Evolutionary conservation across 164 flowering plant species (phyloP).

Genomic region (Vitis cinerea): DNA sequence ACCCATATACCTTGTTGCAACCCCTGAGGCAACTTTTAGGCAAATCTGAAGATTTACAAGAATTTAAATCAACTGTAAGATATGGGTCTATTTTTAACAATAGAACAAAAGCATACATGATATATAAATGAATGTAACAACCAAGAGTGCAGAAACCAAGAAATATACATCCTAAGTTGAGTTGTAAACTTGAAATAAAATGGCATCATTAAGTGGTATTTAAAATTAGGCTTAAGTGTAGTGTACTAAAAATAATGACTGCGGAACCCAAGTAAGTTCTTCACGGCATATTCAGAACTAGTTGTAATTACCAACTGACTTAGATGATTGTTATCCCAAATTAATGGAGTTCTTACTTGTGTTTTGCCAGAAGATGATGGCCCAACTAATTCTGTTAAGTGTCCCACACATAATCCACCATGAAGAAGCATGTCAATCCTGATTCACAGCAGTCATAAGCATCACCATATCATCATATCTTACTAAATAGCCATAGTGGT

Average conservation of each 20-base stretch:
- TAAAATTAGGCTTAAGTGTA: background rate
- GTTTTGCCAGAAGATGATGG: constrained; percentile 89
- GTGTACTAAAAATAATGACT: background rate
- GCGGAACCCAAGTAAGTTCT: background rate
- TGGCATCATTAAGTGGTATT: background rate
- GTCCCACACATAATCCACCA: constrained; percentile 67
- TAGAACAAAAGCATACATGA: background rate
- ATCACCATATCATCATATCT: background rate
- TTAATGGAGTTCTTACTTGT: constrained; percentile 45
- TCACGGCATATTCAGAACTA: background rate
- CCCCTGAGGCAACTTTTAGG: constrained; percentile 58
- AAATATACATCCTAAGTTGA: background rate
- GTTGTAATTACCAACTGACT: background rate
- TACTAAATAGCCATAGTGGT: background rate
- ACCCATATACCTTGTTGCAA: constrained; percentile 46
- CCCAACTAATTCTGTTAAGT: constrained; percentile 79
- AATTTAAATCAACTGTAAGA: background rate
- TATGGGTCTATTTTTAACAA: background rate
- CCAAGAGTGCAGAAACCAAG: background rate
- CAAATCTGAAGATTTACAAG: constrained; percentile 51
- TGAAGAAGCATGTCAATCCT: constrained; percentile 64
- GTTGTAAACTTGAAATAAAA: background rate
- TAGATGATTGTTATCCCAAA: background rate
- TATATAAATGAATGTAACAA: background rate
- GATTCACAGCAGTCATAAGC: background rate